Evolutionary conservation across 129 eudicot genomes (phyloP), one percentile per base, ranked within the genome.

Genomic region (Chrysanthemum lavandulifolium): DNA sequence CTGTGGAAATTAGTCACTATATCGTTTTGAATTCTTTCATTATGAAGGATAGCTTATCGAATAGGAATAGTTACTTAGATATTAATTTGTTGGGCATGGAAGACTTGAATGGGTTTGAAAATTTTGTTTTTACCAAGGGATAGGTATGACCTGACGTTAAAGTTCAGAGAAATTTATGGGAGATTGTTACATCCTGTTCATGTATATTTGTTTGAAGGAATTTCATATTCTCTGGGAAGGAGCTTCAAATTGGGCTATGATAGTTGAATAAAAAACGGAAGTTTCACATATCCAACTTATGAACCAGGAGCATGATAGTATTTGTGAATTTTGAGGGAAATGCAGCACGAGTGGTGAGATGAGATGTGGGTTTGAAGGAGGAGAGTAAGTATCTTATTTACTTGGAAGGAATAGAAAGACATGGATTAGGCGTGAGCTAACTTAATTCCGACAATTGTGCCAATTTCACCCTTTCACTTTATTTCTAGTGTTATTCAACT

Each of bases 371-470:
- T 72, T 54, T 29, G 13, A 40, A 75, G 51, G 60, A 3, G 64
- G 49, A 52, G 13, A n/a, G 68, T 11, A 8, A 3, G 48, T 47
- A 63, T 63, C n/a, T 62, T 31, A 33, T 14, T 59, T 47, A 58
- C 70, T 31, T 14, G 4, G 43, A 65, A 52, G 56, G 55, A 11
- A 51, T 50, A 29, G 49, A 10, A 64, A 18, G 72, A 21, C 52
- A 51, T 73, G 63, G 73, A 64, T 51, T 53, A 15, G 72, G 72
- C 21, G n/a, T 23, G 61, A 68, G 45, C 27, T 68, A 68, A 19
- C 71, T 67, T 48, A 67, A 58, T 13, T 13, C 40, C 19, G 7
- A 3, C 33, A 12, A 36, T 27, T 62, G 48, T 55, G 11, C 53
- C 9, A 36, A 31, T 62, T 61, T 73, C 61, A 11, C 13, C 19